Evolutionary conservation across 2,329 filamentous ascomycete genomes (phyloP), one percentile per base, ranked within the genome.

Genomic region (Thelonectria blattea): DNA sequence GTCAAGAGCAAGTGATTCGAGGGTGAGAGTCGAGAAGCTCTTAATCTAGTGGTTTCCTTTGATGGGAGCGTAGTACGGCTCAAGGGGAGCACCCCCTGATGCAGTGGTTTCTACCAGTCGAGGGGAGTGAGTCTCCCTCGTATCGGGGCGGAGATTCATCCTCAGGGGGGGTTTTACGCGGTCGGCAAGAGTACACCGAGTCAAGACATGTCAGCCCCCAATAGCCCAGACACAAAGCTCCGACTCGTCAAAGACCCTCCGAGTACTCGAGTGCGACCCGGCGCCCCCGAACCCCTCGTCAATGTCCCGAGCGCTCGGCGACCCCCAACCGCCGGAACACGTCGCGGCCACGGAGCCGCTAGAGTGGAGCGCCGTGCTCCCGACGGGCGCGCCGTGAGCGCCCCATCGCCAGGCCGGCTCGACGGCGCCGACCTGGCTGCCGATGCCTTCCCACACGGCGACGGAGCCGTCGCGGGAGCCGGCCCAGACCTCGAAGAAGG

Each of bases 401-500:
- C 75, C 67, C 81, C 83, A 87, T n/a, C 71, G 69, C 83, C 84
- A 86, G 0, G 77, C 73, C 3, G 80, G 78, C 24, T 75, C 69
- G 20, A 78, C 69, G 7, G 76, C 74, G 15, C 84, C 85, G 46
- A 77, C 79, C 3, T 63, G 65, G 41, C 71, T 74, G 24, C 86
- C 85, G 0, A 87, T 81, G 11, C 78, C 78, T 45, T 88, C 83
- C 83, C 85, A 89, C 7, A 88, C 81, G 46, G 78, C 78, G n/a
- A 87, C 82, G 3, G 74, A 69, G 1, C 87, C 86, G 61, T 81
- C 76, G 45, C 79, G 77, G 1, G 82, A 80, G 2, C 87, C 87
- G 6, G 84, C 84, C 87, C 87, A 89, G 47, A 89, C 79, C 71
- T 89, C 87, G 62, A 86, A 87, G 2, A 81, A 80, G 1, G 76